Conservation (phyloP, 352 stramenopile genomes). For the Globisporangium alternatum region DNA sequence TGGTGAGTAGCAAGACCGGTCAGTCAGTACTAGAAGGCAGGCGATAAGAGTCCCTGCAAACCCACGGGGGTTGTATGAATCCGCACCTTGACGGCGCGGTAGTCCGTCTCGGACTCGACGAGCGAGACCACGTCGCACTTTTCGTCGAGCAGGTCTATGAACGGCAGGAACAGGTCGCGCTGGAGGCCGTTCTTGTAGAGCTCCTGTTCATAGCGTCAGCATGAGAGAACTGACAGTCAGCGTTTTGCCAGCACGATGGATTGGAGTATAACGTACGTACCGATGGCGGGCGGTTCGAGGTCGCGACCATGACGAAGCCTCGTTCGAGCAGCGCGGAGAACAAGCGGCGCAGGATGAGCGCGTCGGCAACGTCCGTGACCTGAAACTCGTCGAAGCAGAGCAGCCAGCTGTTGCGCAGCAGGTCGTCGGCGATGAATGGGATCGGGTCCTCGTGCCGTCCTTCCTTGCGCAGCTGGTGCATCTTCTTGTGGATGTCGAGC, state of each 20-base stretch:
- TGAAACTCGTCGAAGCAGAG: conserved; percentile 99
- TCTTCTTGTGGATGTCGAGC: conserved; percentile 93
- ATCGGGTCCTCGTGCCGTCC: conserved; percentile 78
- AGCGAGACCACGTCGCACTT: conserved; percentile 85
- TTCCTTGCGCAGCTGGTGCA: conserved; percentile 92
- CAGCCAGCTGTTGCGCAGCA: conserved; percentile 87
- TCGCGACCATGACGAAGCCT: conserved; percentile 95
- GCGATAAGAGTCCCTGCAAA: no score
- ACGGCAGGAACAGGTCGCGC: conserved; percentile 94
- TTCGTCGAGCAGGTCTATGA: conserved; percentile 91
- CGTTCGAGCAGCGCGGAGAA: conserved; percentile 90
- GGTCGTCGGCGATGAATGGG: conserved; percentile 80
- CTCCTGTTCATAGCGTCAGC: conserved; percentile 30
- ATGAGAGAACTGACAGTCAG: background rate
- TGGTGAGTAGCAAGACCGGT: background rate
- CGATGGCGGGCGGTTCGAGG: conserved; percentile 92
- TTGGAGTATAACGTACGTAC: conserved; percentile 7
- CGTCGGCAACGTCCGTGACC: conserved; percentile 96
- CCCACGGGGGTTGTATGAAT: background rate
- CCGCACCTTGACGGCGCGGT: conserved; percentile 65
- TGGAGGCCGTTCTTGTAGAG: conserved; percentile 97
- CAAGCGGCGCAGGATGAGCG: conserved; percentile 92
- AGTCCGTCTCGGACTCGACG: conserved; percentile 77
- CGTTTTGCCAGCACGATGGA: background rate
- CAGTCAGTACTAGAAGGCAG: background rate